Base-by-base conservation (phyloP, 2,329 filamentous ascomycete species). In the Biscogniauxia marginata region DNA sequence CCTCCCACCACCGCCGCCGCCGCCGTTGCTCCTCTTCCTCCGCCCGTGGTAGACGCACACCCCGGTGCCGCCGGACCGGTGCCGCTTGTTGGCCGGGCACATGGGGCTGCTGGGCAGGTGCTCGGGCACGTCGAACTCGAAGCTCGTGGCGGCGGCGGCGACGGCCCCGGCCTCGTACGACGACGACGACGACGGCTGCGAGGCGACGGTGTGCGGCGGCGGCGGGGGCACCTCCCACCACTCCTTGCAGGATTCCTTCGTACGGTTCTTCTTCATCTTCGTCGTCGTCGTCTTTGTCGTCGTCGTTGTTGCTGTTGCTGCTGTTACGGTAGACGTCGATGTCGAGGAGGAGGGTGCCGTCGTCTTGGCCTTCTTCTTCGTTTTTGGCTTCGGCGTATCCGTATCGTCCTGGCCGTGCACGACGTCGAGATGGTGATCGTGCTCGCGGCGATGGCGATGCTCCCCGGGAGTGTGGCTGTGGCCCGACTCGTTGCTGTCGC, bases 21-120 rank as follows among this genome's bases (percentile, higher is more conserved):
- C 21, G 16, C 19, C 25, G 43, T 16, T 11, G 23, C 52, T 61
- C 30, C 53, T 49, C 60, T 66, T 70, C 47, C 66, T 55, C 25
- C 78, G 70, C 2, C 78, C 78, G 50, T 81, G 78, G 59, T 79
- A 80, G 2, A 83, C 78, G 54, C 80, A 83, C 3, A 82, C 57
- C 0, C 77, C 79, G 5, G 71, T 75, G 4, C 79, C 78, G n/a
- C 75, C 72, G 13, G 74, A 74, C 52, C 65, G 64, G 53, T 80
- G 75, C 44, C 71, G 75, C 46, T 67, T 67, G 64, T 82, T 80
- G 7, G 78, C 69, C 2, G 80, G 80, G 53, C 80, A 83, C 70
- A 81, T 74, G 16, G 79, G 79, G 62, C 79, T 82, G 55, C 59
- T 77, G 25, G 79, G 77, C 7, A 80, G 67, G 58, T 83, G 80